Conservation (phyloP, 805 yeast genomes). For the Blastobotrys chiropterorum region DNA sequence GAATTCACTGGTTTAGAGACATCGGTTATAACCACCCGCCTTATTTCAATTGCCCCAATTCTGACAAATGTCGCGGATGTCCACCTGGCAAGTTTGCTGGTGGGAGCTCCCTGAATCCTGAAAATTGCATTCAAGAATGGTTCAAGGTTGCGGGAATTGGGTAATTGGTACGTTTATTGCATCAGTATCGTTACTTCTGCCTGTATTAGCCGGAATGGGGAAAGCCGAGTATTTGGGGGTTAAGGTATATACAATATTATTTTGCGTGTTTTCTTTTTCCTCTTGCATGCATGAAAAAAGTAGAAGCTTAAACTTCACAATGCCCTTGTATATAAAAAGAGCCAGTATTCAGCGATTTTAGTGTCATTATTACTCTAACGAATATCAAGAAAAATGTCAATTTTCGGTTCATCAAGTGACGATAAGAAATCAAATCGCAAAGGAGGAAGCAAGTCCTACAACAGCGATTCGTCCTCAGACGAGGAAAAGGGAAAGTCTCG, state of each 20-base stretch:
- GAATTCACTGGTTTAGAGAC: slow-evolving; percentile 86
- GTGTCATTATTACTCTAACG: too few species aligned
- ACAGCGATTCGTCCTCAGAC: neutral
- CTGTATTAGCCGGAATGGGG: neutral
- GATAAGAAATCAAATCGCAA: neutral
- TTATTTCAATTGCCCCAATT: slow-evolving; percentile 75
- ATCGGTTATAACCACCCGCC: slow-evolving; percentile 82
- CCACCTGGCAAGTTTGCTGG: slow-evolving; percentile 48
- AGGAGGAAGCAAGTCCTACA: neutral
- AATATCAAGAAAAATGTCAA: neutral
- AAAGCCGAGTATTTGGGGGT: neutral
- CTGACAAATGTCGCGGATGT: slow-evolving; percentile 50
- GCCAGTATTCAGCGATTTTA: too few species aligned
- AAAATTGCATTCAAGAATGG: slow-evolving; percentile 76
- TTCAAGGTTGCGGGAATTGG: slow-evolving; percentile 20
- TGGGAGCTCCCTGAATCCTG: slow-evolving; percentile 48
- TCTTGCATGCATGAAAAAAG: neutral
- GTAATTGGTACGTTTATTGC: neutral
- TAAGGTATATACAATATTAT: neutral
- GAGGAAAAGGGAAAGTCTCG: neutral
- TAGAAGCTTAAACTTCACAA: neutral
- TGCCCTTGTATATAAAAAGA: neutral
- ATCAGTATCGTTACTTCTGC: neutral
- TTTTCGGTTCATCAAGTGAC: neutral
- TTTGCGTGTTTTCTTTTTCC: neutral